These are phyloP conservation scores for Colletotrichum tofieldiae DNA, from an alignment of 2,329 filamentous ascomycete species.

Conservation along the genomic window DNA sequence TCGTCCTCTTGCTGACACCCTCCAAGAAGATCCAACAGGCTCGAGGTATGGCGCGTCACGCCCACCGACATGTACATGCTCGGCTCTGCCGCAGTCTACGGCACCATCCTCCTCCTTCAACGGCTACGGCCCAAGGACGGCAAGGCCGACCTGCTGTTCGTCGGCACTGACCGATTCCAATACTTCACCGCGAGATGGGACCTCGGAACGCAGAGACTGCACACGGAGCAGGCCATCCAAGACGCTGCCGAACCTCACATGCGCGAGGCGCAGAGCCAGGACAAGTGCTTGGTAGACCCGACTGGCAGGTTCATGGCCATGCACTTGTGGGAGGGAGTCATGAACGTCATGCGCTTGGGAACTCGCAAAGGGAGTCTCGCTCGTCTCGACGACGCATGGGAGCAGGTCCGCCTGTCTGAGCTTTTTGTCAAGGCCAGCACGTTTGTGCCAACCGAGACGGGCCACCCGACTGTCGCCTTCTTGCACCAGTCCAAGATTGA, in stretches of 20 bases:
- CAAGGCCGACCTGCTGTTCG: conserved; percentile 86
- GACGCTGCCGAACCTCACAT: conserved; percentile 73
- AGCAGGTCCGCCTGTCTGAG: conserved; percentile 71
- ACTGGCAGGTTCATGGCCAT: conserved; percentile 74
- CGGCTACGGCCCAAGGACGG: conserved; percentile 83
- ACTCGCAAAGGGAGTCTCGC: conserved; percentile 61
- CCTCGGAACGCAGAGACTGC: conserved; percentile 64
- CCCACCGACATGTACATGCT: conserved; percentile 76
- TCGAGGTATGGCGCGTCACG: conserved; percentile 85
- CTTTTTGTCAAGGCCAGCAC: conserved; percentile 72
- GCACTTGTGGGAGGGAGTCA: conserved; percentile 73
- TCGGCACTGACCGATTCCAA: conserved; percentile 90
- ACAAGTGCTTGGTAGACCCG: conserved; percentile 88
- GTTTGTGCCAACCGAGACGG: conserved; percentile 72
- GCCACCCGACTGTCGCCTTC: conserved; percentile 71
- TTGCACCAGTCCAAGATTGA: conserved; percentile 70
- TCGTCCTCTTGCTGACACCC: conserved; percentile 49
- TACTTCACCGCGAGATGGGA: conserved; percentile 96
- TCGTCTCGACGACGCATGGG: conserved; percentile 62
- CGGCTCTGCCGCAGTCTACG: conserved; percentile 82
- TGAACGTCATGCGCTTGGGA: conserved; percentile 69
- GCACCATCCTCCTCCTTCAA: conserved; percentile 88
- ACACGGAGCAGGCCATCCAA: conserved; percentile 66
- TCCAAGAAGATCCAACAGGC: conserved; percentile 82
- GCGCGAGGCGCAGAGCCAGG: conserved; percentile 86